These are phyloP conservation scores for Narthecium ossifragum DNA, from an alignment of 106 monocot genomes.

Conservation along the genomic window DNA sequence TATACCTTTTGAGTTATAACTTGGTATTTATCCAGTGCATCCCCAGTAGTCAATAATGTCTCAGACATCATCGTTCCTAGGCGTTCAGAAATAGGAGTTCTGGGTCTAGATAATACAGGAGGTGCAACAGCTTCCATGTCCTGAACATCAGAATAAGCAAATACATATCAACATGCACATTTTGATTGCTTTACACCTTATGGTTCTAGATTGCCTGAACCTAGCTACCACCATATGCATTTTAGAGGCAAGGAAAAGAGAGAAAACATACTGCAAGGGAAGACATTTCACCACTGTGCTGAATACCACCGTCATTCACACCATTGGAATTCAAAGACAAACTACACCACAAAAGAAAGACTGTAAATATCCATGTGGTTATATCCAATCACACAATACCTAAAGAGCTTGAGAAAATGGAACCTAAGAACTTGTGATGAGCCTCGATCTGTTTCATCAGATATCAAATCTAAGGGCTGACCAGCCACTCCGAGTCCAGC, in stretches of 20 bases:
- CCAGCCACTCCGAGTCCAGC: constrained; percentile 31
- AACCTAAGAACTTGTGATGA: constrained; percentile 33
- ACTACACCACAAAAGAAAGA: constrained; percentile 2
- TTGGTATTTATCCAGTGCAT: constrained; percentile 81
- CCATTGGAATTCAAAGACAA: constrained; percentile 23
- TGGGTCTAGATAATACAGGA: too few species aligned
- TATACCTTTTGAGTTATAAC: constrained; percentile 69
- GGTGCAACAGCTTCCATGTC: constrained; percentile 46
- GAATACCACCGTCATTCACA: constrained; percentile 27
- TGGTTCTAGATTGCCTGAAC: too few species aligned
- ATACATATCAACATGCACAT: constrained; percentile 11
- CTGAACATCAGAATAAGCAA: constrained; percentile 29
- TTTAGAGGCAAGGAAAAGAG: constrained; percentile 42
- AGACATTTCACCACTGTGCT: constrained; percentile 36
- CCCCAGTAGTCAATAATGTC: constrained; percentile 48
- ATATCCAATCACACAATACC: too few species aligned
- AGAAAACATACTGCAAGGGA: constrained; percentile 28
- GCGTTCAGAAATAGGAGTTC: constrained; percentile 45
- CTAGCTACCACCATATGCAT: constrained; percentile 45
- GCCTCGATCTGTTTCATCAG: constrained; percentile 50
- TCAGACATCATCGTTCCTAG: constrained; percentile 36
- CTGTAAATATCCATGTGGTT: not conserved
- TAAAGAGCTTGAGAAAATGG: constrained; percentile 2
- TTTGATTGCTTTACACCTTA: too few species aligned
- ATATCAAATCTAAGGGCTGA: constrained; percentile 43